Conservation (phyloP, 2,329 filamentous ascomycete genomes). For the Dactylella cylindrospora region DNA sequence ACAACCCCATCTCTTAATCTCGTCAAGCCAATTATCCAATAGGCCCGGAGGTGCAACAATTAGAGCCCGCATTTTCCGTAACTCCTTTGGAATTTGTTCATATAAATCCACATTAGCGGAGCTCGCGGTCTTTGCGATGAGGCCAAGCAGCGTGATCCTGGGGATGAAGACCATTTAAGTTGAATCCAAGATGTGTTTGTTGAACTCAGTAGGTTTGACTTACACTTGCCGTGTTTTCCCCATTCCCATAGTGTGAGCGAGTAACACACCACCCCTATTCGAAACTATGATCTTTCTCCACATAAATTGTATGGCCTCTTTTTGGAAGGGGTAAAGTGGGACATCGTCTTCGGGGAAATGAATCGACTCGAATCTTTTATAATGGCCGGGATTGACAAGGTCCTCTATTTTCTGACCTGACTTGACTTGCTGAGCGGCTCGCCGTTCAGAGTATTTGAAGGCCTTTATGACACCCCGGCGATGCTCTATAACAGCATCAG, state of each 20-base stretch:
- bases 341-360: constrained; percentile 35
- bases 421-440: not conserved
- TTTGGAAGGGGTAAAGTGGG: constrained; percentile 72
- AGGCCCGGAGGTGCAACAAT: constrained; percentile 74
- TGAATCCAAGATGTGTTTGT: not conserved
- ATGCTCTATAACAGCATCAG: too few relatives aligned
- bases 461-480: too few relatives aligned
- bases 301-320: constrained; percentile 79
- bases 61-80: constrained; percentile 66
- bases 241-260: constrained; percentile 69
- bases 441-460: too few relatives aligned
- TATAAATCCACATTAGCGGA: constrained; percentile 62
- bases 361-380: constrained; percentile 41
- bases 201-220: constrained; percentile 48
- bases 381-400: constrained; percentile 46
- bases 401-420: constrained; percentile 1
- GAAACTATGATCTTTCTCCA: constrained; percentile 73
- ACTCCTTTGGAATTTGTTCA: constrained; percentile 67
- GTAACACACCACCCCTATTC: constrained; percentile 45
- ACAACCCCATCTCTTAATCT: constrained; percentile 66
- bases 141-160: constrained; percentile 74
- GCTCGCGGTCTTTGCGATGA: constrained; percentile 66
- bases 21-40: constrained; percentile 79
- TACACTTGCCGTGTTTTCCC: constrained; percentile 88
- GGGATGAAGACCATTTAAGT: not conserved